A percentile compares a stretch with the other conserved stretches of the same genome.
These are phyloP conservation scores for Stagonosporopsis vannaccii DNA, from an alignment of 2,329 filamentous ascomycete genomes.

Conservation along the genomic window DNA sequence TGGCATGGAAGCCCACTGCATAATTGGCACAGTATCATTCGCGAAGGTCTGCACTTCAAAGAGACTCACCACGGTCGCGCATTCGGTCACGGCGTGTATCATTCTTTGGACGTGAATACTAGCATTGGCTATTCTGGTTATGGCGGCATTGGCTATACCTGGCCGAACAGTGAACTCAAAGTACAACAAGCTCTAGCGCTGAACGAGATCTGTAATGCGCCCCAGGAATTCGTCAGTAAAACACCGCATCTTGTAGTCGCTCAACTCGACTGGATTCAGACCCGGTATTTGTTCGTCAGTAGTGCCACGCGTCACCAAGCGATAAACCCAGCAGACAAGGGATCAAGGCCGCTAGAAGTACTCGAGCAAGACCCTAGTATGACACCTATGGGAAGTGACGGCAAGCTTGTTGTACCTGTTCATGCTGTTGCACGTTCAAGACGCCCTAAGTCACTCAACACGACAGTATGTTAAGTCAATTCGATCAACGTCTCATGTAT, in stretches of 20 bases:
- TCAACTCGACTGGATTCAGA: constrained; percentile 86
- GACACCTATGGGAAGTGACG: constrained; percentile 52
- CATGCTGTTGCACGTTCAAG: constrained; percentile 58
- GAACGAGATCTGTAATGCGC: constrained; percentile 84
- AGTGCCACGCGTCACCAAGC: constrained; percentile 10
- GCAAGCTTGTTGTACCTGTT: constrained; percentile 60
- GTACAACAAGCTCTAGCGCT: constrained; percentile 71
- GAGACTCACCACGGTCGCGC: constrained; percentile 69
- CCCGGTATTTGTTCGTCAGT: constrained; percentile 78
- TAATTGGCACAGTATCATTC: constrained; percentile 92
- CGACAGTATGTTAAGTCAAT: constrained; percentile 15
- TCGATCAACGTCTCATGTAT: not conserved
- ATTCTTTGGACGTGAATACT: constrained; percentile 66
- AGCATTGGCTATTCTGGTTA: constrained; percentile 61
- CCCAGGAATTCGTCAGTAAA: constrained; percentile 64
- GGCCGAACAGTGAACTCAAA: constrained; percentile 72
- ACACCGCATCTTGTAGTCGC: constrained; percentile 74
- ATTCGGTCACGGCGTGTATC: constrained; percentile 83
- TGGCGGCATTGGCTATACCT: constrained; percentile 46
- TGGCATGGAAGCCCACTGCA: constrained; percentile 80
- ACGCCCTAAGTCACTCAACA: constrained; percentile 37
- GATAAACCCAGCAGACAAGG: constrained; percentile 6
- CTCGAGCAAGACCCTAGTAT: constrained; percentile 53
- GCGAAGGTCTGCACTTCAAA: constrained; percentile 79
- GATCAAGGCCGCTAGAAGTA: constrained; percentile 33